Percentiles rank a stretch among this genome's conserved stretches.
These are phyloP conservation scores for Aspergillus cavernicola DNA, from an alignment of 495 filamentous ascomycete genomes.

Conservation along the genomic window DNA sequence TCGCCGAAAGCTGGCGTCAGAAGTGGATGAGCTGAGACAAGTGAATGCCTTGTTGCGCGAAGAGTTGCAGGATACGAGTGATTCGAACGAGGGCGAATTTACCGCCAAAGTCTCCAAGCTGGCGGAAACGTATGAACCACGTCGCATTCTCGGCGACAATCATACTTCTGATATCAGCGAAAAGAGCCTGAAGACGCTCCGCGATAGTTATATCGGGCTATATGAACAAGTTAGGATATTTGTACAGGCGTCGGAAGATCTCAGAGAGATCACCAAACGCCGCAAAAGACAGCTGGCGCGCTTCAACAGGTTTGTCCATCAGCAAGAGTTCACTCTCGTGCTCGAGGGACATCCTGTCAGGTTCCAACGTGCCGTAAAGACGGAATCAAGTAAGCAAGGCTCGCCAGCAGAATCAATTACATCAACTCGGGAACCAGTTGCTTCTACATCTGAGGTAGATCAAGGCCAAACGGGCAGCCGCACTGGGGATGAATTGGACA, in stretches of 20 bases:
- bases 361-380: slow-evolving; percentile 24
- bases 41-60: slow-evolving; percentile 23
- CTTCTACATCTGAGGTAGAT: background rate
- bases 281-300: slow-evolving; percentile 38
- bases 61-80: slow-evolving; percentile 22
- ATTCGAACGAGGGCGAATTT: slow-evolving; percentile 8
- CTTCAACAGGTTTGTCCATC: slow-evolving; percentile 29
- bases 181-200: slow-evolving; percentile 14
- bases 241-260: slow-evolving; percentile 20
- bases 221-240: slow-evolving; percentile 30
- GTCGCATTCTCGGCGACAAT: slow-evolving; percentile 16
- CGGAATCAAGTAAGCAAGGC: background rate
- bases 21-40: slow-evolving; percentile 23
- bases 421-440: background rate
- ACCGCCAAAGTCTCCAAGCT: slow-evolving; percentile 14
- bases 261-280: slow-evolving; percentile 30
- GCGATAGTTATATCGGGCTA: slow-evolving; percentile 30
- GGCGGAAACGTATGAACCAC: slow-evolving; percentile 29
- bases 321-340: slow-evolving; percentile 29
- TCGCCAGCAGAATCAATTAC: background rate
- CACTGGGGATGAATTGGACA: background rate
- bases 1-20: slow-evolving; percentile 17
- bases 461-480: background rate
- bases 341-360: slow-evolving; percentile 23
- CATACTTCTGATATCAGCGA: background rate